A percentile compares a stretch with the other conserved stretches of the same genome.
Evolutionary conservation across 2,329 filamentous ascomycete species (phyloP).

Genomic region (Zymoseptoria tritici): DNA sequence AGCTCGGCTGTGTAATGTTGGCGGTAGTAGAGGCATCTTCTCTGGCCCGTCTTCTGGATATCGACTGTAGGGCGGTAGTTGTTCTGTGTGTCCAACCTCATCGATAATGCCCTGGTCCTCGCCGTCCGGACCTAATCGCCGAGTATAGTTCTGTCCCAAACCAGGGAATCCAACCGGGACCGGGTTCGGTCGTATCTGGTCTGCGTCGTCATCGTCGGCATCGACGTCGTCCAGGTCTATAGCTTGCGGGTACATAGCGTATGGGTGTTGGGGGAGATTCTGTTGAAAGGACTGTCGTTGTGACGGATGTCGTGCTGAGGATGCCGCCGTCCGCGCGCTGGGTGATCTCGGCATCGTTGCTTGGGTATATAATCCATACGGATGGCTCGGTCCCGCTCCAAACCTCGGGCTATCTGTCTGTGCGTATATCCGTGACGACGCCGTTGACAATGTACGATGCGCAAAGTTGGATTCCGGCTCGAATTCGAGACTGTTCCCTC

Average conservation of each 20-base stretch:
- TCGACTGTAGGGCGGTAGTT: constrained; percentile 82
- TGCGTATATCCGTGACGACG: constrained; percentile 32
- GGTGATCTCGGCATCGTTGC: constrained; percentile 51
- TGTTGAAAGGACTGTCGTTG: constrained; percentile 42
- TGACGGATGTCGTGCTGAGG: constrained; percentile 55
- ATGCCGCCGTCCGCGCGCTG: constrained; percentile 60
- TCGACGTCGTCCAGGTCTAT: constrained; percentile 54
- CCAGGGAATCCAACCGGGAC: constrained; percentile 69
- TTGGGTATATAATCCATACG: constrained; percentile 79
- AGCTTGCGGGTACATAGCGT: constrained; percentile 77
- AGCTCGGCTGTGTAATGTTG: constrained; percentile 27
- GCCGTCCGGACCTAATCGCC: constrained; percentile 67
- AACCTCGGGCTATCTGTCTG: constrained; percentile 58
- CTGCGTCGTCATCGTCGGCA: constrained; percentile 23
- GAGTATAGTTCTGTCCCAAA: constrained; percentile 56
- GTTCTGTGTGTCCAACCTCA: constrained; percentile 80
- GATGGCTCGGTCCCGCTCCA: constrained; percentile 68
- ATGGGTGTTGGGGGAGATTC: constrained; percentile 67
- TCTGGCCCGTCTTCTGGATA: constrained; percentile 64
- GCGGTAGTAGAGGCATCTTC: constrained; percentile 45
- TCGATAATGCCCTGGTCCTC: constrained; percentile 87
- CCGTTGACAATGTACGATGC: constrained; percentile 27
- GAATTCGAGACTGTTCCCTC: constrained; percentile 20
- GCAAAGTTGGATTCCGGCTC: constrained; percentile 21
- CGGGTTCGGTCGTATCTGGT: constrained; percentile 31